These are phyloP conservation scores for Prototheca cutis DNA, from an alignment of 163 green algal species.

Conservation along the genomic window DNA sequence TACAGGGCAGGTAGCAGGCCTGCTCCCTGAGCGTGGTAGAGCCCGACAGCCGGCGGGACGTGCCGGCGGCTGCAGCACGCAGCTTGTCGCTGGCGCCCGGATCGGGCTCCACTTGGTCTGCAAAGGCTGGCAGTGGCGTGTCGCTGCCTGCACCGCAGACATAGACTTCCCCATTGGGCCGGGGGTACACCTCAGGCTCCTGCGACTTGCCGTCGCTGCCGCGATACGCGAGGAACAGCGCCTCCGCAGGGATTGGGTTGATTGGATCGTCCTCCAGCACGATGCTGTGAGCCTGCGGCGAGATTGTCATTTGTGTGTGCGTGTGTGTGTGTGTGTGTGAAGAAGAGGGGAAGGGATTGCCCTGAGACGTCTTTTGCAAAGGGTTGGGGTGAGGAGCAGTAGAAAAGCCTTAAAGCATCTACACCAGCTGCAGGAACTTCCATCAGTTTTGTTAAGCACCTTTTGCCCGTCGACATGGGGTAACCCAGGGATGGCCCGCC, in stretches of 20 bases:
- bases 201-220: slow-evolving; percentile 14
- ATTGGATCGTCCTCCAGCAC: slow-evolving; percentile 34
- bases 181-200: slow-evolving; percentile 31
- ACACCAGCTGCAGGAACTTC: too few relatives aligned
- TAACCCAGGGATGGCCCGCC: slow-evolving; percentile 7
- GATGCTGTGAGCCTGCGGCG: slow-evolving; percentile 40
- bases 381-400: too few relatives aligned
- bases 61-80: slow-evolving; percentile 4
- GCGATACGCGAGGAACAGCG: slow-evolving; percentile 31
- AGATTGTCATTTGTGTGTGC: too few relatives aligned
- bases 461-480: slow-evolving; percentile 46
- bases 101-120: slow-evolving; percentile 9
- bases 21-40: slow-evolving; percentile 39
- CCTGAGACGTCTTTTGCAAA: too few relatives aligned
- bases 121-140: slow-evolving; percentile 9
- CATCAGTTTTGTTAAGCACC: too few relatives aligned
- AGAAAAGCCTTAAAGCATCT: too few relatives aligned
- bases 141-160: slow-evolving; percentile 12
- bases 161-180: slow-evolving; percentile 21
- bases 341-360: too few relatives aligned
- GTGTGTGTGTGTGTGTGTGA: too few relatives aligned
- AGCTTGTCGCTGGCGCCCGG: slow-evolving; percentile 11
- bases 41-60: slow-evolving; percentile 12
- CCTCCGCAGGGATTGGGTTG: slow-evolving; percentile 16
- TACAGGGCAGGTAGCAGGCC: slow-evolving; percentile 58